phyloP scores from a whole-genome alignment of 2,329 filamentous ascomycete genomes.

The Polytolypa hystricis region DNA sequence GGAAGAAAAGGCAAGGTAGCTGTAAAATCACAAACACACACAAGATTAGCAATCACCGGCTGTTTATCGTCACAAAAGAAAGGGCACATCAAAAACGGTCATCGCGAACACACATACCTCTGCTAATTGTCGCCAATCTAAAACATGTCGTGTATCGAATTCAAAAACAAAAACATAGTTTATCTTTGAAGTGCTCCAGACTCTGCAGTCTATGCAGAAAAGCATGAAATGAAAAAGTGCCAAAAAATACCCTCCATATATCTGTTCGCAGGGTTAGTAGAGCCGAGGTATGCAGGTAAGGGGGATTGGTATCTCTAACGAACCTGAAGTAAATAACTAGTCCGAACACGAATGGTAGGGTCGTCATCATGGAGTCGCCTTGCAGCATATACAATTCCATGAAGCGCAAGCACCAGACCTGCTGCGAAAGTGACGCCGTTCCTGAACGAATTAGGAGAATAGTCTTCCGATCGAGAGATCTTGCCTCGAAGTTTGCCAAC shows the following conservation, averaged over 20 bases:
- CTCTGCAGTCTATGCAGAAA: conserved; percentile 74
- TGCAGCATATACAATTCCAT: conserved; percentile 53
- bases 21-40: conserved; percentile 18
- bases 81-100: too few relatives aligned
- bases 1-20: conserved; percentile 73
- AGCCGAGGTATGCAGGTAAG: too few relatives aligned
- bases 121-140: conserved; percentile 81
- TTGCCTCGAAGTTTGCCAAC: conserved; percentile 74
- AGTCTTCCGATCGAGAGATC: conserved; percentile 47
- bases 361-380: conserved; percentile 39
- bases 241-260: conserved; percentile 88
- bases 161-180: conserved; percentile 98
- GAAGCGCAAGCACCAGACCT: conserved; percentile 53
- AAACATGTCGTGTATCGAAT: conserved; percentile 71
- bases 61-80: too few relatives aligned
- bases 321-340: conserved; percentile 59
- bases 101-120: conserved; percentile 44
- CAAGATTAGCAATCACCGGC: neutral
- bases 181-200: conserved; percentile 77
- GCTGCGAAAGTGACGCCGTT: conserved; percentile 57
- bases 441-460: conserved; percentile 48
- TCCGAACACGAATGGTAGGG: conserved; percentile 38
- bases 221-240: conserved; percentile 66
- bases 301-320: conserved; percentile 16
- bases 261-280: conserved; percentile 38